Conservation (phyloP, 164 flowering plant genomes). For the Kalanchoe fedtschenkoi region DNA sequence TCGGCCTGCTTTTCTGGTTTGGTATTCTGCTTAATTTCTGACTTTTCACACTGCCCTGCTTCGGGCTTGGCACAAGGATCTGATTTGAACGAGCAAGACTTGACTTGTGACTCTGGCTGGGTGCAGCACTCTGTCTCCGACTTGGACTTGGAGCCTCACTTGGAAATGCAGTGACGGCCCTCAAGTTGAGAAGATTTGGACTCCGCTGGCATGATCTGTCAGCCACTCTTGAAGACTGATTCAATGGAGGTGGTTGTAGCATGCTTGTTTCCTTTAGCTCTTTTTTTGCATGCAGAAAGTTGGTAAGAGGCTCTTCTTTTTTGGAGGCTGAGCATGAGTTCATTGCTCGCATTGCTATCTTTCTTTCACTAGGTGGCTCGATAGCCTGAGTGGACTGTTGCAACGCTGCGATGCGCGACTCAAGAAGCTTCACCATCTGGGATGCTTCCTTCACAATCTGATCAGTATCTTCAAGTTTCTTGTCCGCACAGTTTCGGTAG, state of each 20-base stretch:
- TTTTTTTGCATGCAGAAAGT: not conserved
- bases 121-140: not conserved
- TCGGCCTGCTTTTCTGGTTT: too few species aligned
- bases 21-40: not conserved
- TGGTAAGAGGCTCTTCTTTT: not conserved
- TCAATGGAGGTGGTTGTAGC: not conserved
- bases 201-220: not conserved
- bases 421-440: not conserved
- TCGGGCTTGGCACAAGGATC: not conserved
- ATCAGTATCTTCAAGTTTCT: constrained; percentile 1
- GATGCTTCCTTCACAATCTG: constrained; percentile 1
- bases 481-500: not conserved
- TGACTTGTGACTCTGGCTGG: not conserved
- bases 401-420: not conserved
- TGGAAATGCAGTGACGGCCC: not conserved
- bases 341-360: not conserved
- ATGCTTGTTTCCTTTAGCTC: not conserved
- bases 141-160: not conserved
- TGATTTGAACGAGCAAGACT: not conserved
- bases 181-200: not conserved
- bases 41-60: not conserved
- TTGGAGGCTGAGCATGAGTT: not conserved
- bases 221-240: not conserved
- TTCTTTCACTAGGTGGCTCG: not conserved
- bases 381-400: not conserved